Percentiles rank a stretch among this genome's conserved stretches.
phyloP scores from a whole-genome alignment of 495 filamentous ascomycete genomes.

The Aspergillus avenaceus region DNA sequence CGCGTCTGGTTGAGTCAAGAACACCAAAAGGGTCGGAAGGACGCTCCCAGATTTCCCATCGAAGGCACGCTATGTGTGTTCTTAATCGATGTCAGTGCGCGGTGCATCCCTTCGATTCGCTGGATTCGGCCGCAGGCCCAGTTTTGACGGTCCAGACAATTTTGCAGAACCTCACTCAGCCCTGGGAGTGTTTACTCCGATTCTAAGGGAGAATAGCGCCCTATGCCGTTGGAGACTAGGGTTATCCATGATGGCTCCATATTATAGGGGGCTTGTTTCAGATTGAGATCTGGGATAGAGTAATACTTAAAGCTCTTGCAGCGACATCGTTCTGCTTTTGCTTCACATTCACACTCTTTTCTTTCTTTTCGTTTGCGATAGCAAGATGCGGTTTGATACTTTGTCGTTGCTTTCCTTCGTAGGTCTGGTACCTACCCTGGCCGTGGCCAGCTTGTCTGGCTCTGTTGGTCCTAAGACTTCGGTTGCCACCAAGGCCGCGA shows the following conservation, averaged over 20 bases:
- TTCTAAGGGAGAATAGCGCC: not conserved
- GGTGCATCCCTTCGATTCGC: not conserved
- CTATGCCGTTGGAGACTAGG: not conserved
- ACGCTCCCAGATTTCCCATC: not conserved
- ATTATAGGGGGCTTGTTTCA: not conserved
- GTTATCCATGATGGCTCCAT: not conserved
- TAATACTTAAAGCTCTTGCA: not conserved
- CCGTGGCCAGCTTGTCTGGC: conserved; percentile 37
- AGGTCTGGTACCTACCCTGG: conserved; percentile 29
- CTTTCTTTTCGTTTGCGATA: not conserved
- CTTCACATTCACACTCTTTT: not conserved
- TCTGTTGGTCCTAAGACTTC: conserved; percentile 42
- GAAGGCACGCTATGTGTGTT: not conserved
- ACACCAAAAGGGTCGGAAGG: not conserved
- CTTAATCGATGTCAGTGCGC: not conserved
- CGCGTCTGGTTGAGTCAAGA: not conserved
- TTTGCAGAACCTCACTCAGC: not conserved
- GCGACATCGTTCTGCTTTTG: not conserved
- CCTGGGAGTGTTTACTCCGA: not conserved
- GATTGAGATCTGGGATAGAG: not conserved
- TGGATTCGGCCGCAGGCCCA: not conserved
- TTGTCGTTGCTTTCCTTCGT: conserved; percentile 16
- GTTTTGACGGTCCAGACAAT: not conserved
- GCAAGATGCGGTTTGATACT: conserved; percentile 1
- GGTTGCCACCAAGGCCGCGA: conserved; percentile 22